A percentile compares a stretch with the other conserved stretches of the same genome.
Conservation (phyloP, 495 filamentous ascomycete genomes). For the Penicillium nucicola region DNA sequence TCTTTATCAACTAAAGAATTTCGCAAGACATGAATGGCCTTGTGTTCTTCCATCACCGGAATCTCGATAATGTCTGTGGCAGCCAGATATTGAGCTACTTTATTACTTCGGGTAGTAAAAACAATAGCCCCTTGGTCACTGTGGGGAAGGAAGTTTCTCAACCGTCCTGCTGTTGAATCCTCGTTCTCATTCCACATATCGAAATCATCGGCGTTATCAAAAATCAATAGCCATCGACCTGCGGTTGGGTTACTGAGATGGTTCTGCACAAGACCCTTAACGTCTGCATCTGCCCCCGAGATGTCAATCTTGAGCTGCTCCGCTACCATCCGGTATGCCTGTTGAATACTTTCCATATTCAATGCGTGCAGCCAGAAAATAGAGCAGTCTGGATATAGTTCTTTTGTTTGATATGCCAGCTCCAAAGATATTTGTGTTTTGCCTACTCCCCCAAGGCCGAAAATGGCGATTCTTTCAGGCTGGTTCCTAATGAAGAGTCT, state of each 20-base stretch:
- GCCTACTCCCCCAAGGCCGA: slow-evolving; percentile 46
- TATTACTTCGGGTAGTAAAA: slow-evolving; percentile 35
- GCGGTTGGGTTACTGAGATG: slow-evolving; percentile 22
- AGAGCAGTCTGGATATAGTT: slow-evolving; percentile 35
- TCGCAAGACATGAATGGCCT: slow-evolving; percentile 14
- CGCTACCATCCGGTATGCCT: slow-evolving; percentile 43
- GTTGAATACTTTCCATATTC: slow-evolving; percentile 38
- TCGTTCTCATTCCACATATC: slow-evolving; percentile 21
- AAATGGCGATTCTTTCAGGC: slow-evolving; percentile 23
- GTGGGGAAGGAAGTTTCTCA: slow-evolving; percentile 23
- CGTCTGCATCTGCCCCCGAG: background rate
- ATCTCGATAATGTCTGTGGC: slow-evolving; percentile 19
- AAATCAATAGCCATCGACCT: slow-evolving; percentile 37
- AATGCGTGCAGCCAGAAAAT: slow-evolving; percentile 49
- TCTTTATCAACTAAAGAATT: slow-evolving; percentile 24
- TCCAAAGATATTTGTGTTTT: slow-evolving; percentile 54
- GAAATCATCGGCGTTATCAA: slow-evolving; percentile 41
- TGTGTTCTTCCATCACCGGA: slow-evolving; percentile 23
- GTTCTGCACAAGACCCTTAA: slow-evolving; percentile 18
- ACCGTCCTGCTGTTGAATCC: background rate
- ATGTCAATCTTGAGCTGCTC: slow-evolving; percentile 11
- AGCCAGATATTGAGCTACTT: slow-evolving; percentile 22
- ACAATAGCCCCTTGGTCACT: slow-evolving; percentile 30
- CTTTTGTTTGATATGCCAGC: slow-evolving; percentile 37
- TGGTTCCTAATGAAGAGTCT: background rate